phyloP scores from a whole-genome alignment of 2,329 filamentous ascomycete species.

The Ophiostoma fasciatum region DNA sequence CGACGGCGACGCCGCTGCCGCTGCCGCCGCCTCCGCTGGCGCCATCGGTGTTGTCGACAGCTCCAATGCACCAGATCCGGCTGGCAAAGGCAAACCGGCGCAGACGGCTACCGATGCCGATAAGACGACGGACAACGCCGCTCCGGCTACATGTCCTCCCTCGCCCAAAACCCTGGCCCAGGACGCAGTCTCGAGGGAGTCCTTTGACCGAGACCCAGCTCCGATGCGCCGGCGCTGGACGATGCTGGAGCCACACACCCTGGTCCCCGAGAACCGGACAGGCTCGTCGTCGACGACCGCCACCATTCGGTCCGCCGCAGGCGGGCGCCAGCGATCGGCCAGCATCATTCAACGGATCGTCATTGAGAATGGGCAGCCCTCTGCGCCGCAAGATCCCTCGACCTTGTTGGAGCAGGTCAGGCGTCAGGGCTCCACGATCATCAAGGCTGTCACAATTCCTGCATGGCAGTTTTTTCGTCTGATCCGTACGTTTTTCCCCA shows the following conservation, averaged over 20 bases:
- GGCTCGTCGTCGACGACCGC: conserved; percentile 11
- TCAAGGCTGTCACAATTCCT: conserved; percentile 82
- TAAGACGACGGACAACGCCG: too few relatives aligned
- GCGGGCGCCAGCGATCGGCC: conserved; percentile 31
- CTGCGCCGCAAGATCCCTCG: conserved; percentile 23
- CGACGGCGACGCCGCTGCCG: neutral
- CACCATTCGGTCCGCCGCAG: conserved; percentile 19
- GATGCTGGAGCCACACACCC: conserved; percentile 6
- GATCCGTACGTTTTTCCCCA: conserved; percentile 50
- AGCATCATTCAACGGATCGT: conserved; percentile 49
- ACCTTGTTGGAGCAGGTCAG: conserved; percentile 29
- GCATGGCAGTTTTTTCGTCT: conserved; percentile 96
- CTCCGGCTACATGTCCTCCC: too few relatives aligned
- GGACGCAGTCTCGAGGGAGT: conserved; percentile 2
- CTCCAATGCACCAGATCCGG: too few relatives aligned
- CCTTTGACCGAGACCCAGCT: conserved; percentile 10
- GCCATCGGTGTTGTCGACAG: too few relatives aligned
- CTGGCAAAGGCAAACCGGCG: too few relatives aligned
- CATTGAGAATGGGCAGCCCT: conserved; percentile 32
- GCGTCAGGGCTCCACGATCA: conserved; percentile 33
- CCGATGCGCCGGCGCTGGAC: conserved; percentile 23
- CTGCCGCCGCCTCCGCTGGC: too few relatives aligned
- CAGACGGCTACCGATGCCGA: too few relatives aligned
- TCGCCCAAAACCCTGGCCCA: neutral
- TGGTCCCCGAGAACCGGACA: conserved; percentile 6